Conservation (phyloP, 2,329 filamentous ascomycete genomes). For the Trichoderma sp. region DNA sequence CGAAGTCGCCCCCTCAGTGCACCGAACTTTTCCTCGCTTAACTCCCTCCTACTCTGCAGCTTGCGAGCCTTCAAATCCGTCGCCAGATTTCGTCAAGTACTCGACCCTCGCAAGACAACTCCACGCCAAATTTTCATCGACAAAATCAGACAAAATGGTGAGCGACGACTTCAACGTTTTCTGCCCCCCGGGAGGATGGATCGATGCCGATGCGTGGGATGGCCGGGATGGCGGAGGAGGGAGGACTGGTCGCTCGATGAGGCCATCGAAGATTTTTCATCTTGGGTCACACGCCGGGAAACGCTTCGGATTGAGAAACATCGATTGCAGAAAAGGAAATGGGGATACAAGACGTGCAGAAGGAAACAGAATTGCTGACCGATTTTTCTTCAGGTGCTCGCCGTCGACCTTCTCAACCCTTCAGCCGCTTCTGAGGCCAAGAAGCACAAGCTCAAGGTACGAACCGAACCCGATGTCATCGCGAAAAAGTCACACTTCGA, state of each 20-base stretch:
- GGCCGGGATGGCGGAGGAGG: slow-evolving; percentile 33
- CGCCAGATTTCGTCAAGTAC: slow-evolving; percentile 58
- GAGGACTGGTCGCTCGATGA: slow-evolving; percentile 28
- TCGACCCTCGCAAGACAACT: slow-evolving; percentile 51
- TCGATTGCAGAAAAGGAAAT: slow-evolving; percentile 10
- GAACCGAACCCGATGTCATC: slow-evolving; percentile 32
- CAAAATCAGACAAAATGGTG: slow-evolving; percentile 70
- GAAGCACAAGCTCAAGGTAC: slow-evolving; percentile 99
- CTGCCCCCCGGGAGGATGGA: slow-evolving; percentile 27
- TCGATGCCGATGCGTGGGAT: slow-evolving; percentile 32
- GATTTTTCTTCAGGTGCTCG: slow-evolving; percentile 79
- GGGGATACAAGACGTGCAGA: not conserved
- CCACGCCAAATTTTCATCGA: slow-evolving; percentile 46
- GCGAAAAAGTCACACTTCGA: not conserved
- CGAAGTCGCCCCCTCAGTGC: slow-evolving; percentile 41
- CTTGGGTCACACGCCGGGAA: not conserved
- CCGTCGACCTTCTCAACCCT: slow-evolving; percentile 99
- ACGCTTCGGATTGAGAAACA: slow-evolving; percentile 30
- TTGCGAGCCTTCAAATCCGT: slow-evolving; percentile 58
- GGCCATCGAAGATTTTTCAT: slow-evolving; percentile 29
- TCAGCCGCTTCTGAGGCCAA: slow-evolving; percentile 95
- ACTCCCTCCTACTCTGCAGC: slow-evolving; percentile 48
- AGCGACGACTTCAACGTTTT: slow-evolving; percentile 44
- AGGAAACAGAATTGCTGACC: slow-evolving; percentile 49
- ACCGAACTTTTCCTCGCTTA: slow-evolving; percentile 55